Conservation (phyloP, 306 rosid species). For the Castanopsis chinensis region DNA sequence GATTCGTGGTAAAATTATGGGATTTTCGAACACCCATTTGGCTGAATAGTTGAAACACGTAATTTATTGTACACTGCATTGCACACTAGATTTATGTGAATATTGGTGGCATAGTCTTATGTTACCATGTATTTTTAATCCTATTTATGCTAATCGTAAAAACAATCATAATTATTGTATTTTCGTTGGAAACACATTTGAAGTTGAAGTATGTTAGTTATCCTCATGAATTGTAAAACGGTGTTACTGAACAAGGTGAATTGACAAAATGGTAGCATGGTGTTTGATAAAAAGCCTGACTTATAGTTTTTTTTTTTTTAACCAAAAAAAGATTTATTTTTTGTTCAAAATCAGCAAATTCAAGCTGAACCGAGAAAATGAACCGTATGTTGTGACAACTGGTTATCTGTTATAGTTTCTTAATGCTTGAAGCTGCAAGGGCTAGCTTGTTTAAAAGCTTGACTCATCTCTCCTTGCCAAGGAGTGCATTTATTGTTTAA, state of each 20-base stretch:
- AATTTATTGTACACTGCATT: not conserved
- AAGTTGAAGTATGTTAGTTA: not conserved
- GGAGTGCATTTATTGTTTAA: not conserved
- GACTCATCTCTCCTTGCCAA: not conserved
- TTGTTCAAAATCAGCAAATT: not conserved
- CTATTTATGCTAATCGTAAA: not conserved
- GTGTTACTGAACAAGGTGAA: not conserved
- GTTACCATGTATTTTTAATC: not conserved
- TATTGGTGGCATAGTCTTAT: not conserved
- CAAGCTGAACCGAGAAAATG: not conserved
- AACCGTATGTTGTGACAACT: not conserved
- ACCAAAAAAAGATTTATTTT: not conserved
- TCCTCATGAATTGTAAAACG: not conserved
- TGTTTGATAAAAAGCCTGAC: constrained; percentile 11
- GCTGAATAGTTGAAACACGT: constrained; percentile 4
- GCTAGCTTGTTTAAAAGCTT: not conserved
- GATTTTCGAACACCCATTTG: constrained; percentile 20
- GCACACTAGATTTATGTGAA: not conserved
- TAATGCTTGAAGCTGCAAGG: not conserved
- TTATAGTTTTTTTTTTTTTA: no score
- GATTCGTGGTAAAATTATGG: not conserved
- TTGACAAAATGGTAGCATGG: not conserved
- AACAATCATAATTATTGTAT: not conserved
- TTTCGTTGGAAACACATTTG: not conserved
- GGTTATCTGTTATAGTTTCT: not conserved